Evolutionary conservation across 345 rosid genomes (phyloP).

Genomic region (Camelina laxa): DNA sequence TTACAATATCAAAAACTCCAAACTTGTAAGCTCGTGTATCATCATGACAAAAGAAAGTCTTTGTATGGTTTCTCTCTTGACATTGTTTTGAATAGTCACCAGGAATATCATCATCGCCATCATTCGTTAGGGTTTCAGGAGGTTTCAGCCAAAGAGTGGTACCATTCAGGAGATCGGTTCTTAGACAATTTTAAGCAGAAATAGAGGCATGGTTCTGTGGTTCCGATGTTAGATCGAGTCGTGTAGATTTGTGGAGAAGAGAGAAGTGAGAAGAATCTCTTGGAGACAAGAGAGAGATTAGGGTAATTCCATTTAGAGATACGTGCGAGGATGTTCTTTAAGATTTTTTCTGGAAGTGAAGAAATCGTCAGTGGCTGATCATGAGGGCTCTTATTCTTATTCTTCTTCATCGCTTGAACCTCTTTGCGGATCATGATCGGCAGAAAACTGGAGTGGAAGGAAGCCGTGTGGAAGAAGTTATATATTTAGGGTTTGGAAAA

Average conservation of each 20-base stretch:
- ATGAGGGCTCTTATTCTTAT: not conserved
- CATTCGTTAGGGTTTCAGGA: not conserved
- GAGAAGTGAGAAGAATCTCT: too few species aligned
- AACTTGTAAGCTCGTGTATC: constrained; percentile 27
- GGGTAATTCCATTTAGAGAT: too few species aligned
- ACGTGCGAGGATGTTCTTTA: too few species aligned
- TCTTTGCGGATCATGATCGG: not conserved
- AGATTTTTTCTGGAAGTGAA: too few species aligned
- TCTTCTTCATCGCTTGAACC: too few species aligned
- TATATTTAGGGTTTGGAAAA: not conserved
- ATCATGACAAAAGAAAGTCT: not conserved
- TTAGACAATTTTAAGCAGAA: not conserved
- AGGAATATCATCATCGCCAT: not conserved
- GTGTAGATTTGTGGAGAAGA: too few species aligned
- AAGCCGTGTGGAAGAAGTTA: not conserved
- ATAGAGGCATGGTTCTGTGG: too few species aligned
- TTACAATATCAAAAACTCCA: constrained; percentile 30
- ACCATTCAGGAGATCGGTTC: not conserved
- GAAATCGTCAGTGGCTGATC: too few species aligned
- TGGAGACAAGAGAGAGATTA: too few species aligned
- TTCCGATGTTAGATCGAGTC: too few species aligned
- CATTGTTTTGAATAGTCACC: not conserved
- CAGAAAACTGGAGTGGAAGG: not conserved
- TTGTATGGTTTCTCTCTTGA: not conserved
- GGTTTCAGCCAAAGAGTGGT: not conserved